These are phyloP conservation scores for Mycosphaerella arachidis DNA, from an alignment of 2,329 filamentous ascomycete species.

Conservation along the genomic window DNA sequence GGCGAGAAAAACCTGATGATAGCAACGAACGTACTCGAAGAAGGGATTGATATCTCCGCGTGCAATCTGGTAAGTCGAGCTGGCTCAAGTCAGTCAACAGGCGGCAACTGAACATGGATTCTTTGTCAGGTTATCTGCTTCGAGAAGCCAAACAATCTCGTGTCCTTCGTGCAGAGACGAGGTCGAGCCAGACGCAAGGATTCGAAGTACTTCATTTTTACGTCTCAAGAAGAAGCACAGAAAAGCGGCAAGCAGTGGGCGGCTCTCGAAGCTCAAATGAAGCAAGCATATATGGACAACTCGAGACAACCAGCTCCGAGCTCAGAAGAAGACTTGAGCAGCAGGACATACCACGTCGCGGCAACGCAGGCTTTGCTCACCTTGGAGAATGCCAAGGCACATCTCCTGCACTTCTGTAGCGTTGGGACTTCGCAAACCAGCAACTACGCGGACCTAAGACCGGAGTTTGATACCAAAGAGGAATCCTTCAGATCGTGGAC, in stretches of 20 bases:
- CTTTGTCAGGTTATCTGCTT: constrained; percentile 52
- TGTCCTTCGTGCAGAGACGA: constrained; percentile 61
- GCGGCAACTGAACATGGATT: neutral
- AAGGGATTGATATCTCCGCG: constrained; percentile 58
- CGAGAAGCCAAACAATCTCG: constrained; percentile 57
- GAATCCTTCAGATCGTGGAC: constrained; percentile 34
- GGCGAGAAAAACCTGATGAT: constrained; percentile 56
- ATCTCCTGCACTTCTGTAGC: constrained; percentile 77
- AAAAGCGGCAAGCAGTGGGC: constrained; percentile 54
- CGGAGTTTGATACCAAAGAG: constrained; percentile 59
- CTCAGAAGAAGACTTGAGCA: constrained; percentile 49
- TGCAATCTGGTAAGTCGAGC: constrained; percentile 49
- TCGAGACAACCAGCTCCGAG: constrained; percentile 42
- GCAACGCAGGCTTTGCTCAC: constrained; percentile 61
- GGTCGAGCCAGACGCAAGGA: constrained; percentile 57
- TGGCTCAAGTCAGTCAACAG: neutral
- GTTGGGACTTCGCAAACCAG: constrained; percentile 48
- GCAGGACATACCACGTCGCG: constrained; percentile 39
- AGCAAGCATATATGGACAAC: constrained; percentile 62
- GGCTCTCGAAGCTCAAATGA: constrained; percentile 68
- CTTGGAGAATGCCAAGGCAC: constrained; percentile 66
- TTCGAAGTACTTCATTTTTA: constrained; percentile 51
- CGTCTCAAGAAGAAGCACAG: constrained; percentile 36
- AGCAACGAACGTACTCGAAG: constrained; percentile 55
- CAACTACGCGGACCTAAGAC: constrained; percentile 60